phyloP scores from a whole-genome alignment of 1,139 yeast genomes.

The Lodderomyces margitis region DNA sequence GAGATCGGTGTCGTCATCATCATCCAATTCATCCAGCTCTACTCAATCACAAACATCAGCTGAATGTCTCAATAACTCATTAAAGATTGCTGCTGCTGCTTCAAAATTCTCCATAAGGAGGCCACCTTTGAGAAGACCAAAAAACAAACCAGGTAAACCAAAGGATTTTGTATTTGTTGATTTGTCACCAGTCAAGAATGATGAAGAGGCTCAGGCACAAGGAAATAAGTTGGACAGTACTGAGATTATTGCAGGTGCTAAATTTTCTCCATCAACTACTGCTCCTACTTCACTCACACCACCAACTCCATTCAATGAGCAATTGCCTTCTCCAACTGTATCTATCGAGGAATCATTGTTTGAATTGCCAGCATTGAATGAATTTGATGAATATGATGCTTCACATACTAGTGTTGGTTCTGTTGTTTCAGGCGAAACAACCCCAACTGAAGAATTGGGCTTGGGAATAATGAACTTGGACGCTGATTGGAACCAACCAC shows the following conservation, averaged over 20 bases:
- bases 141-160: slow-evolving; percentile 51
- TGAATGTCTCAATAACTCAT: slow-evolving; percentile 46
- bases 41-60: slow-evolving; percentile 20
- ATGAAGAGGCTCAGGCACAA: slow-evolving; percentile 18
- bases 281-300: slow-evolving; percentile 3
- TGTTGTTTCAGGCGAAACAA: slow-evolving; percentile 6
- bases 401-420: not conserved
- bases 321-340: slow-evolving; percentile 16
- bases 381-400: slow-evolving; percentile 3
- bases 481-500: slow-evolving; percentile 14
- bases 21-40: not conserved
- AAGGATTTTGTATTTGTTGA: slow-evolving; percentile 56
- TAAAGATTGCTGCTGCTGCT: slow-evolving; percentile 39
- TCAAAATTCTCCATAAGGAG: slow-evolving; percentile 35
- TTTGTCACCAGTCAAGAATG: slow-evolving; percentile 48
- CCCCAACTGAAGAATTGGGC: slow-evolving; percentile 16
- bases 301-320: slow-evolving; percentile 12
- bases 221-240: slow-evolving; percentile 10
- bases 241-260: slow-evolving; percentile 4
- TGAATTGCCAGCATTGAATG: slow-evolving; percentile 7
- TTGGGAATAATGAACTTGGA: slow-evolving; percentile 27
- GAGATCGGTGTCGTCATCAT: slow-evolving; percentile 21
- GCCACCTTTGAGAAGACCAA: slow-evolving; percentile 50
- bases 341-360: slow-evolving; percentile 16
- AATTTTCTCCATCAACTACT: slow-evolving; percentile 1